phyloP scores from a whole-genome alignment of 331 rosid species.

The Spiraea crenata region DNA sequence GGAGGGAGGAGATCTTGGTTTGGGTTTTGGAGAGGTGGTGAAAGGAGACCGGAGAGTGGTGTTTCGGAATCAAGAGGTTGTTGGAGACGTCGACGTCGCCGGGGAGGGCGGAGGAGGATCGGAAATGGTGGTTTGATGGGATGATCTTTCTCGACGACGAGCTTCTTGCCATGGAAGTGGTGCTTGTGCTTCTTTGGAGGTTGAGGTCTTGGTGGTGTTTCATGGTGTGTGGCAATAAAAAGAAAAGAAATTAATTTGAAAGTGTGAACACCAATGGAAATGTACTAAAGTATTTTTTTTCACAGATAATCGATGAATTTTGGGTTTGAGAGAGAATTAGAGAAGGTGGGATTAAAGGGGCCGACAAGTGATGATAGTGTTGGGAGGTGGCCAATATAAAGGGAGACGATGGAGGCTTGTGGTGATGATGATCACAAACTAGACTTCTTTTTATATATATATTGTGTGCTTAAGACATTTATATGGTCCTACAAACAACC shows the following conservation, averaged over 20 bases:
- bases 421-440: constrained; percentile 45
- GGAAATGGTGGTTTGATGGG: constrained; percentile 33
- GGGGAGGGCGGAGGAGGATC: constrained; percentile 15
- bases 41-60: constrained; percentile 33
- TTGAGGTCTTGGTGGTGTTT: constrained; percentile 46
- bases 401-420: constrained; percentile 64
- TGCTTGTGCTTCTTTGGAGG: constrained; percentile 56
- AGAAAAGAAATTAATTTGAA: neutral
- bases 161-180: constrained; percentile 31
- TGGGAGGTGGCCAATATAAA: constrained; percentile 59
- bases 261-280: neutral
- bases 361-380: constrained; percentile 84
- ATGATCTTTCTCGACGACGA: constrained; percentile 36
- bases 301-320: neutral
- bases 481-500: constrained; percentile 36
- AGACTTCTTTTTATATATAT: constrained; percentile 21
- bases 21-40: constrained; percentile 26
- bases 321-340: constrained; percentile 1
- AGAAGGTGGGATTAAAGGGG: constrained; percentile 26
- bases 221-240: constrained; percentile 32
- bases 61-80: constrained; percentile 40
- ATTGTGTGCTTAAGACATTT: constrained; percentile 19
- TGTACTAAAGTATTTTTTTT: neutral
- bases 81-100: constrained; percentile 37
- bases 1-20: constrained; percentile 46